A percentile compares a stretch with the other conserved stretches of the same genome.
These are phyloP conservation scores for Cryptosporidium meleagridis DNA, from an alignment of 169 alveolate genomes.

Conservation along the genomic window DNA sequence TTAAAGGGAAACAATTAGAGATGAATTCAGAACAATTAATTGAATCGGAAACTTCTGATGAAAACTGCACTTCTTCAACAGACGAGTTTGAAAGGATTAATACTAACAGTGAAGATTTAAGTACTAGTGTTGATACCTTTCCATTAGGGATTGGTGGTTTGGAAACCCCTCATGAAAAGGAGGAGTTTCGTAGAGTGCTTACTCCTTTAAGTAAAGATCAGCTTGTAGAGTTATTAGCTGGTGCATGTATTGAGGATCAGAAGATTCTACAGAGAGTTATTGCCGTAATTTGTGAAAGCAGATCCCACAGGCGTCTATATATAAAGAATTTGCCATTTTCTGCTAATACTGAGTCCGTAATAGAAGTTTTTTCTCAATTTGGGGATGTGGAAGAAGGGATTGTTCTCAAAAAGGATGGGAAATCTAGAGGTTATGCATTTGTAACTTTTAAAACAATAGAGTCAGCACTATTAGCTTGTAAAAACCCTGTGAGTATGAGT, in stretches of 20 bases:
- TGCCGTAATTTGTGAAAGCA: conserved; percentile 78
- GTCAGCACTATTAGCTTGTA: conserved; percentile 78
- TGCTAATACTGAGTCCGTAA: conserved; percentile 80
- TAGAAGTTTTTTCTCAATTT: conserved; percentile 77
- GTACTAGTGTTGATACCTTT: background rate
- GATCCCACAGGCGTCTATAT: conserved; percentile 81
- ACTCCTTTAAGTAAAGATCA: conserved; percentile 84
- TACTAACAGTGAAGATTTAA: conserved; percentile 10
- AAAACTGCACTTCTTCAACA: background rate
- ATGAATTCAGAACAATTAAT: background rate
- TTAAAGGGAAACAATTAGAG: background rate
- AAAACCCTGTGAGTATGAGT: conserved; percentile 75
- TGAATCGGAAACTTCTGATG: conserved; percentile 29
- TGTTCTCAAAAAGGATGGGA: conserved; percentile 82
- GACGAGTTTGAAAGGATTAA: conserved; percentile 14
- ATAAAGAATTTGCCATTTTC: conserved; percentile 83
- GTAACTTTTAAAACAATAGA: conserved; percentile 82
- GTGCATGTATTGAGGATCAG: conserved; percentile 77
- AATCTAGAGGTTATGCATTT: conserved; percentile 86
- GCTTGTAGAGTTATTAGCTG: conserved; percentile 80
- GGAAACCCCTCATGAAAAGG: conserved; percentile 44
- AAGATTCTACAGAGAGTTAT: conserved; percentile 76
- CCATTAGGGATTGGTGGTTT: conserved; percentile 26
- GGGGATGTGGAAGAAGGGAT: conserved; percentile 85
- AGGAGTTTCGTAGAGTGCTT: conserved; percentile 68